These are phyloP conservation scores for Strobilomyces echinocephalus DNA, from an alignment of 768 basidiomycete genomes.

Conservation along the genomic window DNA sequence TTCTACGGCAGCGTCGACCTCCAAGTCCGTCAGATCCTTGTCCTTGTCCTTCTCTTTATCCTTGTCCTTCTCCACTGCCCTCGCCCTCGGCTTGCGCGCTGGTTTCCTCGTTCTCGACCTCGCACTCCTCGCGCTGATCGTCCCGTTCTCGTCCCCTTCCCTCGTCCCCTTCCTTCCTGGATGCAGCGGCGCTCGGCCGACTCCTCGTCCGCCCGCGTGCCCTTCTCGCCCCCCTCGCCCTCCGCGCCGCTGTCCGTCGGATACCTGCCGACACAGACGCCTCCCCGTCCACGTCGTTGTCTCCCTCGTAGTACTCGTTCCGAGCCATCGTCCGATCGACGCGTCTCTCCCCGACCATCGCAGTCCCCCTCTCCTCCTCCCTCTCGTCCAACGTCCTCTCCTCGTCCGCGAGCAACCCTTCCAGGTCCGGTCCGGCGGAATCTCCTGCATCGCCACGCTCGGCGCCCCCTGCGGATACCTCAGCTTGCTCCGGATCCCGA, in stretches of 20 bases:
- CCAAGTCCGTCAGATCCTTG: constrained; percentile 28
- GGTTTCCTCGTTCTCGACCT: constrained; percentile 30
- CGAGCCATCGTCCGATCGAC: constrained; percentile 47
- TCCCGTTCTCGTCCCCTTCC: constrained; percentile 33
- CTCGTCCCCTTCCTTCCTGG: constrained; percentile 35
- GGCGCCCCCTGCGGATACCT: constrained; percentile 93
- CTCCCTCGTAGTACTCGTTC: constrained; percentile 74
- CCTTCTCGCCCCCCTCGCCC: constrained; percentile 23
- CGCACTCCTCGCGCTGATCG: constrained; percentile 25
- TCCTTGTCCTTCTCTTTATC: constrained; percentile 23
- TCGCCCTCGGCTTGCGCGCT: constrained; percentile 21
- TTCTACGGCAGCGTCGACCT: constrained; percentile 24
- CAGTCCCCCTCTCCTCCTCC: constrained; percentile 61
- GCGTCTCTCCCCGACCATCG: constrained; percentile 48
- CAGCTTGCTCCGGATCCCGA: constrained; percentile 80
- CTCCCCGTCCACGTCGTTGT: constrained; percentile 59
- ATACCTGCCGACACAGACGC: constrained; percentile 29
- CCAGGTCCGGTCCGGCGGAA: constrained; percentile 86
- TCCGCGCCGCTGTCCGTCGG: too few species aligned
- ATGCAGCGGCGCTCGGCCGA: constrained; percentile 27
- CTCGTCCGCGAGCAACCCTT: constrained; percentile 70
- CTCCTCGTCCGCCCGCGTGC: constrained; percentile 30
- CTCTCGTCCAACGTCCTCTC: constrained; percentile 62
- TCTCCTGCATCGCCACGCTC: constrained; percentile 94
- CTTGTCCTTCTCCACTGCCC: constrained; percentile 25